Percentiles rank a stretch among this genome's conserved stretches.
Conservation (phyloP, 495 filamentous ascomycete species). For the Chlorociboria aeruginascens region DNA sequence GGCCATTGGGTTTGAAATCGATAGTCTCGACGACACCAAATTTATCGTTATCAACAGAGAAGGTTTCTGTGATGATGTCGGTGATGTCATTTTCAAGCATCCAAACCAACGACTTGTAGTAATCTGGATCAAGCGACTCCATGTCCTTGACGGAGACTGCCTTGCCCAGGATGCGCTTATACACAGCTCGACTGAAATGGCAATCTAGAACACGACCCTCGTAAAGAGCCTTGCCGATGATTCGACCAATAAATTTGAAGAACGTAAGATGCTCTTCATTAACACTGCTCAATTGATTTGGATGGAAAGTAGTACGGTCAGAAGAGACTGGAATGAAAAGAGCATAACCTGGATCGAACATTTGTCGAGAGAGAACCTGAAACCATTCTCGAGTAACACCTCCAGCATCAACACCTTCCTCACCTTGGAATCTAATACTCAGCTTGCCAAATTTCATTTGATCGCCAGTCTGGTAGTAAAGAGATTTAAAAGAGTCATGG, state of each 20-base stretch:
- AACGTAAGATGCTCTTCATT: slow-evolving; percentile 94
- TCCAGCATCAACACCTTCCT: slow-evolving; percentile 96
- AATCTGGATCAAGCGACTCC: slow-evolving; percentile 96
- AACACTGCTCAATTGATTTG: slow-evolving; percentile 82
- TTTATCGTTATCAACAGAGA: slow-evolving; percentile 83
- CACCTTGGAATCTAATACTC: slow-evolving; percentile 91
- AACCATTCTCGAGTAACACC: slow-evolving; percentile 99
- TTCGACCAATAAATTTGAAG: slow-evolving; percentile 98
- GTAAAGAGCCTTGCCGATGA: slow-evolving; percentile 97
- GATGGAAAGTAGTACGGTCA: slow-evolving; percentile 98
- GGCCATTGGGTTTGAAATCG: slow-evolving; percentile 77
- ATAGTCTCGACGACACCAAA: slow-evolving; percentile 83
- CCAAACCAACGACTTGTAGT: slow-evolving; percentile 98
- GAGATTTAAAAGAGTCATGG: slow-evolving; percentile 91
- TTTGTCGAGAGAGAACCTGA: slow-evolving; percentile 90
- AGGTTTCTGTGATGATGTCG: slow-evolving; percentile 97
- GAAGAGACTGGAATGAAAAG: slow-evolving; percentile 93
- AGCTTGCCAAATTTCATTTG: slow-evolving; percentile 98
- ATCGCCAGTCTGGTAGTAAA: slow-evolving; percentile 88
- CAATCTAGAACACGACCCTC: slow-evolving; percentile 94
- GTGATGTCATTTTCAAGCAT: slow-evolving; percentile 98
- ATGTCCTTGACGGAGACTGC: slow-evolving; percentile 97
- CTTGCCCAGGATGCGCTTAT: slow-evolving; percentile 91
- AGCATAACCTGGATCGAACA: slow-evolving; percentile 98
- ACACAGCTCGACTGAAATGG: slow-evolving; percentile 97